phyloP scores from a whole-genome alignment of 192 early-diverging fungal species.

The Chytriomyces hyalinus region DNA sequence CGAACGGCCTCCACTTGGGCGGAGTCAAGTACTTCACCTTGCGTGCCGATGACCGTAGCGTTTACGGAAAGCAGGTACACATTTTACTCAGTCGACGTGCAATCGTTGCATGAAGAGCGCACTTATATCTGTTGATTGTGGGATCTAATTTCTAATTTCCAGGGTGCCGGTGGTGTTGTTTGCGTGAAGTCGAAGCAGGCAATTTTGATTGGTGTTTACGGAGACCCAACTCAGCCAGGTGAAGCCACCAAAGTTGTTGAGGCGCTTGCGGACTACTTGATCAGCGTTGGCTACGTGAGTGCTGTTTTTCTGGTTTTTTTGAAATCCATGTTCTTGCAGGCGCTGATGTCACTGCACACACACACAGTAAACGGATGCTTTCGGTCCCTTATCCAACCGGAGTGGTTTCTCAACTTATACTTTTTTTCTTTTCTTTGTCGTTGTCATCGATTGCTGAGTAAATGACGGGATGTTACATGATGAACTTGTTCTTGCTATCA shows the following conservation, averaged over 20 bases:
- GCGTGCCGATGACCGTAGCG: constrained; percentile 64
- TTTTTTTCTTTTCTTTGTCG: no score
- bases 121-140: not conserved
- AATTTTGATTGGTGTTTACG: constrained; percentile 75
- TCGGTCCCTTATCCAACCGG: no score
- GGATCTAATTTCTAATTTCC: not conserved
- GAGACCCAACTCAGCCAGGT: constrained; percentile 68
- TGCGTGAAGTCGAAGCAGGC: constrained; percentile 81
- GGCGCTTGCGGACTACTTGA: constrained; percentile 79
- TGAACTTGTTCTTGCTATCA: no score
- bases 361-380: no score
- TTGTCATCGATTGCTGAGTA: no score
- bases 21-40: constrained; percentile 79
- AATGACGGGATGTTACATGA: no score
- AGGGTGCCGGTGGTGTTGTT: constrained; percentile 74
- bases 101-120: not conserved
- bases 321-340: no score
- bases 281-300: constrained; percentile 62
- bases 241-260: constrained; percentile 77
- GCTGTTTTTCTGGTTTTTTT: not conserved
- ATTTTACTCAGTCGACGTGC: not conserved
- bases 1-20: constrained; percentile 68
- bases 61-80: constrained; percentile 81
- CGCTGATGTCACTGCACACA: no score
- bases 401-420: no score